These are phyloP conservation scores for Salvia sclarea DNA, from an alignment of 305 asterid species.

Conservation along the genomic window DNA sequence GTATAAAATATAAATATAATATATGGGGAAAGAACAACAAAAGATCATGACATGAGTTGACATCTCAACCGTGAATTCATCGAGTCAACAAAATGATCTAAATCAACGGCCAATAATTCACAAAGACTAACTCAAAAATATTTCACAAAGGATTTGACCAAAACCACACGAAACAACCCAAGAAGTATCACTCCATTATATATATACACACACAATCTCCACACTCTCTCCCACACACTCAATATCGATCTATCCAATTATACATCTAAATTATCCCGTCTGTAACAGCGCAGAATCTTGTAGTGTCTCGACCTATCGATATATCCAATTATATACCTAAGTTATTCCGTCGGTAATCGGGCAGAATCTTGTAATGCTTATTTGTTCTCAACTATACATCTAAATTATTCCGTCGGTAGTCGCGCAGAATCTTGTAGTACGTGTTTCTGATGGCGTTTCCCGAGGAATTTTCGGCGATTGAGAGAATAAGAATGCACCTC, in stretches of 20 bases:
- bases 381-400: too few relatives aligned
- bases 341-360: too few relatives aligned
- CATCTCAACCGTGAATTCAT: slow-evolving; percentile 10
- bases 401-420: too few relatives aligned
- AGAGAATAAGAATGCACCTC: slow-evolving; percentile 43
- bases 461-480: slow-evolving; percentile 39
- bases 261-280: too few relatives aligned
- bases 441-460: slow-evolving; percentile 25
- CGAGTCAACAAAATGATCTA: neutral
- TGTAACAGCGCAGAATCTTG: too few relatives aligned
- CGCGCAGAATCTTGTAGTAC: too few relatives aligned
- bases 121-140: slow-evolving; percentile 27
- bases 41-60: neutral
- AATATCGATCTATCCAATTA: too few relatives aligned
- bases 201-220: neutral
- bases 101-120: slow-evolving; percentile 1
- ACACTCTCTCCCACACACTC: slow-evolving; percentile 1
- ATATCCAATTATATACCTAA: too few relatives aligned
- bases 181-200: neutral
- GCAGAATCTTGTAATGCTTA: too few relatives aligned
- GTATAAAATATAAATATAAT: too few relatives aligned
- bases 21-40: too few relatives aligned
- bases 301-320: too few relatives aligned
- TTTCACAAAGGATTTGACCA: slow-evolving; percentile 11
- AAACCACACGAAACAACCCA: neutral